phyloP scores from a whole-genome alignment of 352 stramenopile genomes.

The Peronospora farinosa region DNA sequence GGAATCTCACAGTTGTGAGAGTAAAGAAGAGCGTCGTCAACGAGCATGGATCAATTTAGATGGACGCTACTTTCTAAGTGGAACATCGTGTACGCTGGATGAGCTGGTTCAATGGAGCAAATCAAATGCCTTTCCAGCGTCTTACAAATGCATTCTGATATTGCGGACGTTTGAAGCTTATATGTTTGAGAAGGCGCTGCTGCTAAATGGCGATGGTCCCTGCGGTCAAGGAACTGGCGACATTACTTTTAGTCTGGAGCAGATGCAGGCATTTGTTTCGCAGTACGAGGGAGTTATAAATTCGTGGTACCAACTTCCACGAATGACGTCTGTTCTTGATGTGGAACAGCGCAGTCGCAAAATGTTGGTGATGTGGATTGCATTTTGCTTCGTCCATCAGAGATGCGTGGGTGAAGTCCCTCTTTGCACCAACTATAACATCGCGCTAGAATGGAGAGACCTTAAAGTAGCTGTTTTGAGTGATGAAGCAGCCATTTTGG shows the following conservation, averaged over 20 bases:
- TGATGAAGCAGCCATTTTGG: constrained; percentile 22
- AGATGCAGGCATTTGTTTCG: constrained; percentile 12
- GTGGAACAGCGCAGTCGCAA: constrained; percentile 38
- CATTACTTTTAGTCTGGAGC: constrained; percentile 7
- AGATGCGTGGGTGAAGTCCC: constrained; percentile 6
- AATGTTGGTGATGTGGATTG: constrained; percentile 38
- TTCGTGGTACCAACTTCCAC: constrained; percentile 13
- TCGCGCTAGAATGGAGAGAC: constrained; percentile 35
- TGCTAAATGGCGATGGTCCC: constrained; percentile 1
- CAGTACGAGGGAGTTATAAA: constrained; percentile 12
- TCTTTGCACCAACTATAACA: constrained; percentile 31
- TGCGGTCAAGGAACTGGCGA: neutral
- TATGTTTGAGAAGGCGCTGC: constrained; percentile 17
- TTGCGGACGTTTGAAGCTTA: constrained; percentile 32
- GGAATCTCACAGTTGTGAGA: constrained; percentile 9
- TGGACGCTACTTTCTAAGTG: constrained; percentile 15
- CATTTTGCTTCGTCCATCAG: constrained; percentile 40
- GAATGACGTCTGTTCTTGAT: constrained; percentile 13
- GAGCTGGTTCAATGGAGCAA: constrained; percentile 17
- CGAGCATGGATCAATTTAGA: constrained; percentile 17
- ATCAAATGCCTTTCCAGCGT: constrained; percentile 1
- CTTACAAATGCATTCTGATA: constrained; percentile 15
- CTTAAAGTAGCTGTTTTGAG: constrained; percentile 33
- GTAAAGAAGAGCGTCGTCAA: constrained; percentile 9
- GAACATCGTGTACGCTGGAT: constrained; percentile 10